Conservation (phyloP, 768 basidiomycete genomes). For the Collybia sordida region DNA sequence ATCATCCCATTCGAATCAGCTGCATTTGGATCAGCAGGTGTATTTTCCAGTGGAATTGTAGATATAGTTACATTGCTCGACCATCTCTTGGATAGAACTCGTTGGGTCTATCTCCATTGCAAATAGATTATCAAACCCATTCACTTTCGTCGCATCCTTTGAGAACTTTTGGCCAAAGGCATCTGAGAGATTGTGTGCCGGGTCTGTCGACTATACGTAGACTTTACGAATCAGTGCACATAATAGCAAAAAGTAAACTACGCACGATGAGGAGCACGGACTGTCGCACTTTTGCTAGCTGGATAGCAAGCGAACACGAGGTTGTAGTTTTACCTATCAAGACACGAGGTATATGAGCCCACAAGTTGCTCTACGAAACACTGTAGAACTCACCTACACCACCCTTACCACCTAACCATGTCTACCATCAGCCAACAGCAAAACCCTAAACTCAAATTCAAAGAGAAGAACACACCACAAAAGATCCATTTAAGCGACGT, state of each 20-base stretch:
- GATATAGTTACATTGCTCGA: conserved; percentile 78
- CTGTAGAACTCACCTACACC: conserved; percentile 77
- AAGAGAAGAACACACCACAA: conserved; percentile 67
- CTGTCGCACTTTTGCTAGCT: conserved; percentile 85
- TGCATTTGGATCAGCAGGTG: conserved; percentile 25
- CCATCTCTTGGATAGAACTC: conserved; percentile 98
- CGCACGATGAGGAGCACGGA: conserved; percentile 96
- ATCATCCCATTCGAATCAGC: conserved; percentile 92
- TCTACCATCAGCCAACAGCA: conserved; percentile 11
- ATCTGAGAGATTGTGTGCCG: conserved; percentile 99
- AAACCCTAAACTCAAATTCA: conserved; percentile 1
- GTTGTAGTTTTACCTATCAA: conserved; percentile 93
- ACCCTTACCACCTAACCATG: conserved; percentile 87
- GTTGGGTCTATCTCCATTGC: conserved; percentile 99
- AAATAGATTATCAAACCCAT: conserved; percentile 93
- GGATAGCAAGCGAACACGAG: conserved; percentile 96
- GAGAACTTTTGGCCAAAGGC: conserved; percentile 99
- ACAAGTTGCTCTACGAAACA: not conserved
- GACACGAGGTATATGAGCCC: not conserved
- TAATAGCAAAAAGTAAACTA: conserved; percentile 10
- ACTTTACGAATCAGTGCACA: not conserved
- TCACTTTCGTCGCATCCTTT: conserved; percentile 97
- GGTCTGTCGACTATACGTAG: conserved; percentile 83
- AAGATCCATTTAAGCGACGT: conserved; percentile 97
- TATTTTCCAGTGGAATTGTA: not conserved